These are phyloP conservation scores for Auriscalpium vulgare DNA, from an alignment of 768 basidiomycete species.

Conservation along the genomic window DNA sequence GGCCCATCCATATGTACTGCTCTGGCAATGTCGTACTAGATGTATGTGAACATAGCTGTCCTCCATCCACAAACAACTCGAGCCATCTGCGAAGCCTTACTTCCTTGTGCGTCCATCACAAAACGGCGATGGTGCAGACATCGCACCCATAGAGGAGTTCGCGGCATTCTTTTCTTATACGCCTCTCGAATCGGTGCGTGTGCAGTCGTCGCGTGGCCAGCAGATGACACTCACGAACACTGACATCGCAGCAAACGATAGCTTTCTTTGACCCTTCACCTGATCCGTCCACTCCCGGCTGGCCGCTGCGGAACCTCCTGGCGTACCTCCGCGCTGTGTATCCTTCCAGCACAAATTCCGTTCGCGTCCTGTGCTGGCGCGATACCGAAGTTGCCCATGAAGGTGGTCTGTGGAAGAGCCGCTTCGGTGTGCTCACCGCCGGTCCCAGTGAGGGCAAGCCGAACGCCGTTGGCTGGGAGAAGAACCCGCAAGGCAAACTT, in stretches of 20 bases:
- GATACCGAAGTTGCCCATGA: slow-evolving; percentile 43
- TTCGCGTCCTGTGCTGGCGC: slow-evolving; percentile 75
- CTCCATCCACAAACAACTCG: slow-evolving; percentile 44
- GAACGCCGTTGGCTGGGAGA: slow-evolving; percentile 90
- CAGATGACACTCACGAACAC: not conserved
- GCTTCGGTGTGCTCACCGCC: slow-evolving; percentile 44
- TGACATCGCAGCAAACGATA: slow-evolving; percentile 18
- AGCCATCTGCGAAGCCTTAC: slow-evolving; percentile 37
- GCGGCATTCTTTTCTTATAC: slow-evolving; percentile 46
- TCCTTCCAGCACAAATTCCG: slow-evolving; percentile 34
- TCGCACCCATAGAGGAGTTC: slow-evolving; percentile 51
- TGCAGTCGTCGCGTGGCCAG: not conserved
- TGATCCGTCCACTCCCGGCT: slow-evolving; percentile 46
- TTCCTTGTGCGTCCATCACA: slow-evolving; percentile 46
- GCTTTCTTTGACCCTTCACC: slow-evolving; percentile 71
- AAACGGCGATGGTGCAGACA: slow-evolving; percentile 26
- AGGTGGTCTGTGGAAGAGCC: slow-evolving; percentile 49
- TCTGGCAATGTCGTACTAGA: not conserved
- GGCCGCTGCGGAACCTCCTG: slow-evolving; percentile 91
- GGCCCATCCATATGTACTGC: slow-evolving; percentile 7
- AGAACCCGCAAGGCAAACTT: slow-evolving; percentile 80
- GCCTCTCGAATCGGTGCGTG: slow-evolving; percentile 34
- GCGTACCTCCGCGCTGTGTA: slow-evolving; percentile 65
- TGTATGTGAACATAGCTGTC: slow-evolving; percentile 33
- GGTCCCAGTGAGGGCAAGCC: slow-evolving; percentile 33